Conservation (phyloP, 345 rosid genomes). For the Ricinus communis region DNA sequence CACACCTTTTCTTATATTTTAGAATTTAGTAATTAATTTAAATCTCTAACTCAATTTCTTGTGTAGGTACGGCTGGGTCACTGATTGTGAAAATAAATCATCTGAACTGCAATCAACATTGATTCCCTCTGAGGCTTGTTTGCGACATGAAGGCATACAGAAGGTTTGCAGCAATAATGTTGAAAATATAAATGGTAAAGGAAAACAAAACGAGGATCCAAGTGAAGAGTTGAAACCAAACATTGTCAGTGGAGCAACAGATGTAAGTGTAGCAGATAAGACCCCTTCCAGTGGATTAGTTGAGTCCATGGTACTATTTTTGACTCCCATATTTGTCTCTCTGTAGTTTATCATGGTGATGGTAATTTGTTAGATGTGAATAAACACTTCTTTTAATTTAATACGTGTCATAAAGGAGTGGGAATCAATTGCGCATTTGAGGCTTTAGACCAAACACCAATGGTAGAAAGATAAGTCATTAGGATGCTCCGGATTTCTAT, state of each 20-base stretch:
- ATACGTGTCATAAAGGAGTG: background rate
- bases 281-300: slow-evolving; percentile 29
- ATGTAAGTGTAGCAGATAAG: slow-evolving; percentile 30
- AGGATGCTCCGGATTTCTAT: background rate
- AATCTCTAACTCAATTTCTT: slow-evolving; percentile 22
- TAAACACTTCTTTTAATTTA: background rate
- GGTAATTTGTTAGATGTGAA: background rate
- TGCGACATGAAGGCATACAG: slow-evolving; percentile 34
- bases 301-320: slow-evolving; percentile 42
- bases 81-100: slow-evolving; percentile 30
- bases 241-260: slow-evolving; percentile 31
- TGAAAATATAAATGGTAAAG: slow-evolving; percentile 15
- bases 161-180: slow-evolving; percentile 14
- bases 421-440: slow-evolving; percentile 1
- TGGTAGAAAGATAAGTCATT: background rate
- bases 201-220: slow-evolving; percentile 27
- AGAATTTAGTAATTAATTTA: background rate
- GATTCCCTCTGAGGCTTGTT: slow-evolving; percentile 30
- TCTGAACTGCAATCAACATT: slow-evolving; percentile 30
- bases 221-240: slow-evolving; percentile 31
- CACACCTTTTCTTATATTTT: slow-evolving; percentile 13
- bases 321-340: slow-evolving; percentile 8
- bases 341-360: background rate
- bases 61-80: slow-evolving; percentile 83
- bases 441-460: background rate